Base-by-base conservation (phyloP, 2,329 filamentous ascomycete species). In the Colletotrichum shisoi region DNA sequence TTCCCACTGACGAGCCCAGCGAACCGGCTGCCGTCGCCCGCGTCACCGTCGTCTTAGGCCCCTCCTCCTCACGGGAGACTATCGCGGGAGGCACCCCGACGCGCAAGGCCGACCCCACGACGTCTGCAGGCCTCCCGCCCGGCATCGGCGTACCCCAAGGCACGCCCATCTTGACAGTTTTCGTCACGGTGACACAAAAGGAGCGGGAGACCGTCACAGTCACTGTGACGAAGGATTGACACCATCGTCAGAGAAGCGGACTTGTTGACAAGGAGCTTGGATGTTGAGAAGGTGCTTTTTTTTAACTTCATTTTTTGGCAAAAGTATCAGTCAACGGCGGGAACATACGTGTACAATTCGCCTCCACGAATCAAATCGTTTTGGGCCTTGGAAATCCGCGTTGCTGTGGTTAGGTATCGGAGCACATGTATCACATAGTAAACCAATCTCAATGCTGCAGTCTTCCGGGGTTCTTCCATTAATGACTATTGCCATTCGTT, bases 181-280 rank as follows among this genome's bases (percentile, higher is more conserved):
- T 72, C 65, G 71, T 78, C 34, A 79, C 79, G 4, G 75, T 79
- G 2, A 80, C 79, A 4, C 71, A 76, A 45, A 68, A 60, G 49
- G 68, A 71, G 63, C 67, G 52, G 15, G 61, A 66, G 42, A 71
- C 62, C 4, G 59, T 70, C 15, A 71, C 70, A 2, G 62, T 60
- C 2, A 74, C 72, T 57, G 72, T 73, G 15, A 70, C 69, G 7
- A 52, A 48, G 42, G 13, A 12, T 3, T 53, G 31, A 53, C 27
- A 31, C 5, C 13, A 15, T 31, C 27, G 49, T 6, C 5, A 17
- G 3, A 51, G 15, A n/a, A 17, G n/a, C 2, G 3, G 39, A 24
- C 4, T n/a, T 15, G 27, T 2, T 21, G 1, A 13, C 37, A 12
- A 39, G 24, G 21, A 39, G 17, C 8, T n/a, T 3, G n/a, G 15